These are phyloP conservation scores for Canavalia ensiformis DNA, from an alignment of 306 rosid genomes.

Conservation along the genomic window DNA sequence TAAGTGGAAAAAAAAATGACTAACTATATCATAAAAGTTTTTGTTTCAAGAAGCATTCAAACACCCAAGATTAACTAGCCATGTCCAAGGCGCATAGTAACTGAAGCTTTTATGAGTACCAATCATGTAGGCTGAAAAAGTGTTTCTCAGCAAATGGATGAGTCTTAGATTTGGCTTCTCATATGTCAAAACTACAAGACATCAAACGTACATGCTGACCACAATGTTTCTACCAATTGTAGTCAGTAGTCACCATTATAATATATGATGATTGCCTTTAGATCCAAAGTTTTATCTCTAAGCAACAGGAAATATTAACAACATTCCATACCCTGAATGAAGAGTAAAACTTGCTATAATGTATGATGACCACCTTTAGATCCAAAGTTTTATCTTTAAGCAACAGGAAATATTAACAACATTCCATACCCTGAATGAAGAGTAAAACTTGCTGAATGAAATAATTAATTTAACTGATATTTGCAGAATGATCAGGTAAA, in stretches of 20 bases:
- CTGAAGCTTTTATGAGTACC: slow-evolving; percentile 33
- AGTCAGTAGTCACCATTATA: slow-evolving; percentile 23
- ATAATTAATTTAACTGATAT: slow-evolving; percentile 18
- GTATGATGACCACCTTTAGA: neutral
- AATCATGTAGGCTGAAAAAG: slow-evolving; percentile 36
- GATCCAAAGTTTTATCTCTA: slow-evolving; percentile 8
- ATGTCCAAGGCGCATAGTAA: slow-evolving; percentile 4
- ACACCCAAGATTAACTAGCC: slow-evolving; percentile 32
- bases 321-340: too few species aligned
- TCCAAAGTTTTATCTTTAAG: slow-evolving; percentile 1
- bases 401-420: neutral
- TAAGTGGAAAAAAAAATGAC: slow-evolving; percentile 1
- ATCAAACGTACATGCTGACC: neutral
- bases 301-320: neutral
- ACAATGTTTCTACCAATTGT: slow-evolving; percentile 24
- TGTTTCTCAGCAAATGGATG: slow-evolving; percentile 13
- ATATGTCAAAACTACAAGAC: slow-evolving; percentile 3
- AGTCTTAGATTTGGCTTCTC: slow-evolving; percentile 27
- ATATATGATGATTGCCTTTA: neutral
- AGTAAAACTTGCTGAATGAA: slow-evolving; percentile 4
- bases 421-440: neutral
- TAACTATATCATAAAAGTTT: slow-evolving; percentile 19
- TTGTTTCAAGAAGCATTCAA: slow-evolving; percentile 40
- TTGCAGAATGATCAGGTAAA: slow-evolving; percentile 1
- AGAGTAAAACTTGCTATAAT: neutral